Conservation (phyloP, 148 eudicot genomes). For the Spergularia bocconei region DNA sequence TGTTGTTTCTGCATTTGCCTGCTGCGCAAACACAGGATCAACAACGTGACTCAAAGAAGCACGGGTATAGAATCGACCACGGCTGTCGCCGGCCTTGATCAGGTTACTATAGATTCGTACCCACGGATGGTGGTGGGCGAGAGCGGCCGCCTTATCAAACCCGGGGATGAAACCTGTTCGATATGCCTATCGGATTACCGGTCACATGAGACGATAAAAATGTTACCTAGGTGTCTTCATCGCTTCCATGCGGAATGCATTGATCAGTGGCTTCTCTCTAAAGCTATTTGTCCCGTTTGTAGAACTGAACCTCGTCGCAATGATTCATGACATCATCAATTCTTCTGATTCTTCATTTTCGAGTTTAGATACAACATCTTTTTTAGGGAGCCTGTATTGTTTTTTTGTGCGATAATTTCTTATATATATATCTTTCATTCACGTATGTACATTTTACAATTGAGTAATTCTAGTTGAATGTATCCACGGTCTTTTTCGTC, state of each 20-base stretch:
- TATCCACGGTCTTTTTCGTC: too few relatives aligned
- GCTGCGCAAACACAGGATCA: neutral
- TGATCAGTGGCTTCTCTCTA: constrained; percentile 52
- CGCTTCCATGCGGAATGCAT: constrained; percentile 65
- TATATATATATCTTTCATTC: too few relatives aligned
- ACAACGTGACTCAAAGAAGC: neutral
- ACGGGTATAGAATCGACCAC: neutral
- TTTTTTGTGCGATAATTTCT: too few relatives aligned
- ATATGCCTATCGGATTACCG: constrained; percentile 21
- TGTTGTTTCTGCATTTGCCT: neutral
- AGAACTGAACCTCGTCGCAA: constrained; percentile 16
- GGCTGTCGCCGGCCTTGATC: constrained; percentile 36
- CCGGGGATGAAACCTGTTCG: constrained; percentile 16
- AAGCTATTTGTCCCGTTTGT: constrained; percentile 59
- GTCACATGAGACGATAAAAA: constrained; percentile 12
- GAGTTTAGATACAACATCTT: neutral
- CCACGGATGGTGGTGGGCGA: constrained; percentile 42
- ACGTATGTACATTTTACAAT: too few relatives aligned
- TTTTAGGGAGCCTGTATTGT: too few relatives aligned
- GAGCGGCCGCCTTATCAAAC: constrained; percentile 36
- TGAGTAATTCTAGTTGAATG: too few relatives aligned
- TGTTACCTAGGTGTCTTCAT: constrained; percentile 51
- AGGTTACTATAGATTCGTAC: constrained; percentile 42
- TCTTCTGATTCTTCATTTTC: neutral
- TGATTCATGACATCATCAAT: neutral